Conservation (phyloP, 345 rosid genomes). For the Rhodomyrtus tomentosa region DNA sequence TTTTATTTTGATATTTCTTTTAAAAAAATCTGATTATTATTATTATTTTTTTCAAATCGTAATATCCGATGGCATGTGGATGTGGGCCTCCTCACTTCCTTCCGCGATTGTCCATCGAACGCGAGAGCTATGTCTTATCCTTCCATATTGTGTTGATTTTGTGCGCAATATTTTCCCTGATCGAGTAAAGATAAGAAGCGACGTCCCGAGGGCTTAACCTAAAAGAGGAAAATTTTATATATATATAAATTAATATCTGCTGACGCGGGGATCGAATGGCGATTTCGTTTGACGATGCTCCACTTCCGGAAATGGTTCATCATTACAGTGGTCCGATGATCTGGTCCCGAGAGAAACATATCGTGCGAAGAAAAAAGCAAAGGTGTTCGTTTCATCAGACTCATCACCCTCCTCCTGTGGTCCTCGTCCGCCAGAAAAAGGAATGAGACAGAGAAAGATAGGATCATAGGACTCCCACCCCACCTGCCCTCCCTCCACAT, state of each 20-base stretch:
- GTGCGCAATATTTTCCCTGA: not conserved
- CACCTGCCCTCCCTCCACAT: not conserved
- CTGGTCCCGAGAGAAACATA: not conserved
- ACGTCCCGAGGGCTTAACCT: not conserved
- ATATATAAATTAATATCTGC: too few species aligned
- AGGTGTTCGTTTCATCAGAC: not conserved
- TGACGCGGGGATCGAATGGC: not conserved
- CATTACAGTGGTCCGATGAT: not conserved
- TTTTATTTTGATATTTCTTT: too few species aligned
- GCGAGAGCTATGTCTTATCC: not conserved
- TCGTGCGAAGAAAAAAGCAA: not conserved
- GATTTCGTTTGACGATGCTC: too few species aligned
- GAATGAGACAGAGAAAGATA: not conserved
- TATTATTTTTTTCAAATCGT: too few species aligned
- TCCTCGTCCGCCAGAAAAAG: not conserved
- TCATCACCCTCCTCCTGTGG: not conserved
- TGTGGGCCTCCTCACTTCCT: not conserved
- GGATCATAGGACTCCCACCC: not conserved
- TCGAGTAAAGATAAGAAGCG: not conserved
- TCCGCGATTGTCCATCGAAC: not conserved
- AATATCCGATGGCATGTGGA: too few species aligned
- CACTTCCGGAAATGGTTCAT: fast-evolving
- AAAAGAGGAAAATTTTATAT: too few species aligned
- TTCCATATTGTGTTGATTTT: not conserved
- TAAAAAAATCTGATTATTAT: too few species aligned